Base-by-base conservation (phyloP, 208 protist genomes). In the Acanthamoeba royreba region DNA sequence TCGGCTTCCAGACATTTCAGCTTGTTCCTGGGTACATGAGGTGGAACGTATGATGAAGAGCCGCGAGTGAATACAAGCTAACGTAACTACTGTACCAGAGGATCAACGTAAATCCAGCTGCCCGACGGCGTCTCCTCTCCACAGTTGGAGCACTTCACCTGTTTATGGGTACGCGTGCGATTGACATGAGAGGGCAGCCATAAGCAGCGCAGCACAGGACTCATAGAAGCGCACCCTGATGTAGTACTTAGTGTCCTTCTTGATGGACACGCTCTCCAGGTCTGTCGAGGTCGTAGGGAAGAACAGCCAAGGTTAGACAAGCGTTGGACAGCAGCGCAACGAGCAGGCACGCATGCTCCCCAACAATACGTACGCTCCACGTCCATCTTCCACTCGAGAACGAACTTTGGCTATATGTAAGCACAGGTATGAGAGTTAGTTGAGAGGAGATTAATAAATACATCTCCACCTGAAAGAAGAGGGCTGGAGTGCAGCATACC, bases 71-170 rank as follows among this genome's bases (percentile, higher is more conserved):
- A n/a, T n/a, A n/a, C n/a, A n/a, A n/a, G 17, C 72, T 83, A 33
- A 47, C 5, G 43, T 8, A 17, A 49, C 22, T 22, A 9, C 22
- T 11, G 40, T 15, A 89, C 81, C 47, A 13, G 31, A 28, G 81
- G 81, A 49, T 55, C 52, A 1, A 89, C 17, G 81, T 89, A 89
- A 40, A 89, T 66, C 81, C 81, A 89, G 72, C 72, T 83, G 1
- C 35, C 81, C 8, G 35, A 17, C 13, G 49, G 19, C 31, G 52
- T 55, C 25, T 89, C 49, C 22, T 89, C 81, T 4, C 81, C 81
- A 53, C 81, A 89, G 52, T 89, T 89, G 81, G 35, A 66, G 35
- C 81, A 89, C 52, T 89, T 89, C 1, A 89, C 22, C 81, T 89
- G 3, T 40, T 33, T n/a, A 17, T 77, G 15, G n/a, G 15, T 77